Evolutionary conservation across 495 filamentous ascomycete genomes (phyloP).

Genomic region (Podospora bellae-mahoneyi): DNA sequence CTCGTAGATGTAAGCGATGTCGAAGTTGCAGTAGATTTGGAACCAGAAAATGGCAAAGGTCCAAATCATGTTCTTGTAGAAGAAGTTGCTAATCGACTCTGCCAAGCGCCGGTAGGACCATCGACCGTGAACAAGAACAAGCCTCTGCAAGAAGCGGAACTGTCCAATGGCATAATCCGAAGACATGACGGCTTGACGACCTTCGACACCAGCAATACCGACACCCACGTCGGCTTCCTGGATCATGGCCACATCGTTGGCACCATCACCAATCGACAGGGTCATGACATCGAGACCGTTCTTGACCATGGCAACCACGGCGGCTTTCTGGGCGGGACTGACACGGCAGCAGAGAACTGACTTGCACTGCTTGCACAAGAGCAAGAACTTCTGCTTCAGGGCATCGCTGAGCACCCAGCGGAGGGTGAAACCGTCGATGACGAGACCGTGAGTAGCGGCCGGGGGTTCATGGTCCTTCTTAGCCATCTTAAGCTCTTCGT

Average conservation of each 20-base stretch:
- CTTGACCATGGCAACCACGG: slow-evolving; percentile 94
- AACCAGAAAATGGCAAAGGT: slow-evolving; percentile 98
- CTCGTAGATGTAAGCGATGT: slow-evolving; percentile 93
- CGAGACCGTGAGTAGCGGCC: slow-evolving; percentile 84
- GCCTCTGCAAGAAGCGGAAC: slow-evolving; percentile 87
- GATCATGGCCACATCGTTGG: slow-evolving; percentile 99
- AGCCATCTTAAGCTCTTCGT: slow-evolving; percentile 79
- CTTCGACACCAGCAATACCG: slow-evolving; percentile 96
- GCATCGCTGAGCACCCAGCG: slow-evolving; percentile 81
- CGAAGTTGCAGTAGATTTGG: slow-evolving; percentile 91
- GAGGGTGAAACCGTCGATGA: slow-evolving; percentile 93
- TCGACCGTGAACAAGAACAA: slow-evolving; percentile 91
- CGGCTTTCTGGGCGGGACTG: slow-evolving; percentile 93
- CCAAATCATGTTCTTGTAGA: slow-evolving; percentile 99
- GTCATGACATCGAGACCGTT: slow-evolving; percentile 94
- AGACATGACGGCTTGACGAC: slow-evolving; percentile 96
- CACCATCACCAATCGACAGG: slow-evolving; percentile 92
- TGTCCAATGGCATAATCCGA: slow-evolving; percentile 98
- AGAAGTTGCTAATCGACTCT: slow-evolving; percentile 97
- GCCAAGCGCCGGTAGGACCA: slow-evolving; percentile 93
- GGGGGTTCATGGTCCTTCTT: slow-evolving; percentile 79
- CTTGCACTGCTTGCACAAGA: slow-evolving; percentile 96
- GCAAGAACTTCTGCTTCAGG: slow-evolving; percentile 84
- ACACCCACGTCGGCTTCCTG: slow-evolving; percentile 98
- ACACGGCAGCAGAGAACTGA: slow-evolving; percentile 97